These are phyloP conservation scores for Gloeopeniophorella convolvens DNA, from an alignment of 768 basidiomycete species.

Conservation along the genomic window DNA sequence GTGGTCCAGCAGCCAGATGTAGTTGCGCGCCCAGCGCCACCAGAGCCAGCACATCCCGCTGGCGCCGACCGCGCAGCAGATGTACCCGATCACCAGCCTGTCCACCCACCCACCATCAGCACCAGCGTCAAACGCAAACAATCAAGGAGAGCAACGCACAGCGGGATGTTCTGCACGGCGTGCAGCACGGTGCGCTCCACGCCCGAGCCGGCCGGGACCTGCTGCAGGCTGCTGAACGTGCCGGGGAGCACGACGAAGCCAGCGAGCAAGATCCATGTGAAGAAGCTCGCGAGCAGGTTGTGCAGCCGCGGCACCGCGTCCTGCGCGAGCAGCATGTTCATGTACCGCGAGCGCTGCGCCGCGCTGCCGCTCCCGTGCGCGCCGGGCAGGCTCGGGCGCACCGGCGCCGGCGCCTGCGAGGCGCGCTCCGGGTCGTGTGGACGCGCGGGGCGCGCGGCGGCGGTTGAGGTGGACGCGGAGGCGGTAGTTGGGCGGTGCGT, in stretches of 20 bases:
- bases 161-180: background rate
- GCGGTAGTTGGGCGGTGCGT: too few relatives aligned
- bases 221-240: slow-evolving; percentile 8
- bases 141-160: slow-evolving; percentile 2
- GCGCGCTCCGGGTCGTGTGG: too few relatives aligned
- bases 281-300: slow-evolving; percentile 3
- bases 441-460: too few relatives aligned
- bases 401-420: too few relatives aligned
- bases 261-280: slow-evolving; percentile 17
- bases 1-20: slow-evolving; percentile 9
- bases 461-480: too few relatives aligned
- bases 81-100: slow-evolving; percentile 7
- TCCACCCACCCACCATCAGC: background rate
- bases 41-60: slow-evolving; percentile 13
- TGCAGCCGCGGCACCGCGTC: slow-evolving; percentile 10
- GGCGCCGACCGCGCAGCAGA: slow-evolving; percentile 8
- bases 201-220: background rate
- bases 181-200: background rate
- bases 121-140: background rate
- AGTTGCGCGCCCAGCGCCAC: slow-evolving; percentile 14
- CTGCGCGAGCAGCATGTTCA: slow-evolving; percentile 9
- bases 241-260: slow-evolving; percentile 17
- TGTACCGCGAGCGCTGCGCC: slow-evolving; percentile 1
- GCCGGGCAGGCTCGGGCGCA: too few relatives aligned
- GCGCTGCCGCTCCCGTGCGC: background rate